A percentile compares a stretch with the other conserved stretches of the same genome.
Conservation (phyloP, 2,329 filamentous ascomycete genomes). For the Metarhizium robertsii region DNA sequence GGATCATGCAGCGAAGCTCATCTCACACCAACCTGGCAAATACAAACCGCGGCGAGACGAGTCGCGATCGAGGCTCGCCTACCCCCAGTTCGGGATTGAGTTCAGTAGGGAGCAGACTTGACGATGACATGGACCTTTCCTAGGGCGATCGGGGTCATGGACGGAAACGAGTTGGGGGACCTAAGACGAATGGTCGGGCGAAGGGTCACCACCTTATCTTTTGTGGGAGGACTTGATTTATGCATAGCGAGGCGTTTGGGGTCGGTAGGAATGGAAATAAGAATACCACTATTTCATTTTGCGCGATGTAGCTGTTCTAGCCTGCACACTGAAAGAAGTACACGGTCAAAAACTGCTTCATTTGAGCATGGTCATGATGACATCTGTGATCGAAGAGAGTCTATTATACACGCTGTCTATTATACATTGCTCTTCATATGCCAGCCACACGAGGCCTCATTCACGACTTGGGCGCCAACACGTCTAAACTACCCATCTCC, state of each 20-base stretch:
- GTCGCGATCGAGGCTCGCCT: conserved; percentile 23
- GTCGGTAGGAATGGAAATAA: not conserved
- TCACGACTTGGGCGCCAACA: conserved; percentile 13
- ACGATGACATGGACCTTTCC: conserved; percentile 40
- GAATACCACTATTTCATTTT: not conserved
- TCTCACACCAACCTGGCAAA: conserved; percentile 7
- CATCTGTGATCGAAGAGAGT: not conserved
- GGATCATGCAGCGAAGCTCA: conserved; percentile 23
- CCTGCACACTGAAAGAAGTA: not conserved
- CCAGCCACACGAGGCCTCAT: not conserved
- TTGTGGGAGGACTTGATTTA: not conserved
- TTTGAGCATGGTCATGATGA: not conserved
- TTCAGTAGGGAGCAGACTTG: conserved; percentile 31
- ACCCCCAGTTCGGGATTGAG: conserved; percentile 47
- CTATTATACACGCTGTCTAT: not conserved
- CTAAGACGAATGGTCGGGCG: not conserved
- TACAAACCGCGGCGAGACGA: conserved; percentile 6
- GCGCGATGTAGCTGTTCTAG: not conserved
- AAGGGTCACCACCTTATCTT: not conserved
- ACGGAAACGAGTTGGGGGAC: not conserved
- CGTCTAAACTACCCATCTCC: conserved; percentile 34
- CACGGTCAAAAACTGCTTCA: not conserved
- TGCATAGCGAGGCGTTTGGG: conserved; percentile 36
- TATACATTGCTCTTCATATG: not conserved
- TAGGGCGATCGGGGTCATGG: conserved; percentile 11